Evolutionary conservation across 2,329 filamentous ascomycete genomes (phyloP).

Genomic region (Pseudogymnoascus sp.): DNA sequence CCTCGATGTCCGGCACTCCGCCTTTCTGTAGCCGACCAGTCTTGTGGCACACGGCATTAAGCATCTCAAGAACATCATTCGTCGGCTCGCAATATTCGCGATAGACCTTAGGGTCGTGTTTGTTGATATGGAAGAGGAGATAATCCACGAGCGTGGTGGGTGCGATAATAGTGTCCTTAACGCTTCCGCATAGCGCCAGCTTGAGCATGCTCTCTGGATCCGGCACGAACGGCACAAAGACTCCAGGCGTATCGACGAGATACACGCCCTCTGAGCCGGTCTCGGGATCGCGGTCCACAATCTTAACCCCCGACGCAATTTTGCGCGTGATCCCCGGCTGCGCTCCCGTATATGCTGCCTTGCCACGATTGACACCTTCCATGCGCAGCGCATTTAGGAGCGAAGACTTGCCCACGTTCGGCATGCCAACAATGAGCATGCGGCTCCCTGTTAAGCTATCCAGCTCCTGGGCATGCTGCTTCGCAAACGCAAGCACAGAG

Average conservation of each 20-base stretch:
- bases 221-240: slow-evolving; percentile 87
- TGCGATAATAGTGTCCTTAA: slow-evolving; percentile 81
- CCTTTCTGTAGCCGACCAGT: slow-evolving; percentile 72
- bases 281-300: slow-evolving; percentile 50
- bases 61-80: slow-evolving; percentile 70
- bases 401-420: slow-evolving; percentile 93
- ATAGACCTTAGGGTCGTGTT: slow-evolving; percentile 24
- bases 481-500: slow-evolving; percentile 40
- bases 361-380: slow-evolving; percentile 55
- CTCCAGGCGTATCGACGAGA: slow-evolving; percentile 84
- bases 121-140: slow-evolving; percentile 77
- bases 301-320: slow-evolving; percentile 74
- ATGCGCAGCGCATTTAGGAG: slow-evolving; percentile 80
- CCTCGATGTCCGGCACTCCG: slow-evolving; percentile 61
- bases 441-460: slow-evolving; percentile 72
- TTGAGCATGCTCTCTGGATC: slow-evolving; percentile 88
- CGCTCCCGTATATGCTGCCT: slow-evolving; percentile 74
- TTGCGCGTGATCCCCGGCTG: slow-evolving; percentile 88
- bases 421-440: slow-evolving; percentile 90
- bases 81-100: slow-evolving; percentile 60
- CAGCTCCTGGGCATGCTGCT: slow-evolving; percentile 39
- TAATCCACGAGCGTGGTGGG: slow-evolving; percentile 80
- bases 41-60: slow-evolving; percentile 62
- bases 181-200: slow-evolving; percentile 80
- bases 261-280: slow-evolving; percentile 52